These are phyloP conservation scores for Penicillium rolfsii DNA, from an alignment of 2,329 filamentous ascomycete species.

Conservation along the genomic window DNA sequence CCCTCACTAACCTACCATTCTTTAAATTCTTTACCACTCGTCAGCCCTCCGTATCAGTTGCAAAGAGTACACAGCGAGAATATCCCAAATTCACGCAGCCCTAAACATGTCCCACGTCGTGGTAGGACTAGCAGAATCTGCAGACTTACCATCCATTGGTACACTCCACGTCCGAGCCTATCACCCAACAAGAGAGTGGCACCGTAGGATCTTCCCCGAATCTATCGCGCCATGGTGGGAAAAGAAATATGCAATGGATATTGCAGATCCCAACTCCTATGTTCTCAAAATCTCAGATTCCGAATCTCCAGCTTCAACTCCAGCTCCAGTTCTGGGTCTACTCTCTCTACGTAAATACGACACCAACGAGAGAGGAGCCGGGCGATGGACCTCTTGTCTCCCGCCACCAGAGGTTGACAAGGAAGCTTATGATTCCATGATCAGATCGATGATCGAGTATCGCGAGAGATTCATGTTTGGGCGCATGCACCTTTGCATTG, in stretches of 20 bases:
- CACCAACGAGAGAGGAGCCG: not conserved
- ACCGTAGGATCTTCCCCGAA: constrained; percentile 1
- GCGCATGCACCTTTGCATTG: not conserved
- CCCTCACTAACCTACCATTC: not conserved
- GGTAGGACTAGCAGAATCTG: not conserved
- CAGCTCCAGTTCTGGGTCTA: not conserved
- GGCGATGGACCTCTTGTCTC: not conserved
- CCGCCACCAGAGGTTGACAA: not conserved
- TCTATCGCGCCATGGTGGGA: constrained; percentile 2
- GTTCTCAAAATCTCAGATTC: not conserved
- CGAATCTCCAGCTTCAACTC: not conserved
- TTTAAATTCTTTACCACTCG: not conserved
- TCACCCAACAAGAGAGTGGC: constrained; percentile 2
- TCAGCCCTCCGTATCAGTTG: not conserved
- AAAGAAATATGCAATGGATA: not conserved
- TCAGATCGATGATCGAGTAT: not conserved
- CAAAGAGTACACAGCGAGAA: not conserved
- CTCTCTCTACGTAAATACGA: not conserved
- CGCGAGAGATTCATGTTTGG: constrained; percentile 1
- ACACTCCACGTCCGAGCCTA: constrained; percentile 1
- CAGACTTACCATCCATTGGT: not conserved
- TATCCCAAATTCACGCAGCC: not conserved
- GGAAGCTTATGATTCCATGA: not conserved
- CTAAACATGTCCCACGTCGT: not conserved
- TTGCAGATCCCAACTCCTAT: not conserved